Evolutionary conservation across 352 stramenopile genomes (phyloP).

Genomic region (Pythium aquatile): DNA sequence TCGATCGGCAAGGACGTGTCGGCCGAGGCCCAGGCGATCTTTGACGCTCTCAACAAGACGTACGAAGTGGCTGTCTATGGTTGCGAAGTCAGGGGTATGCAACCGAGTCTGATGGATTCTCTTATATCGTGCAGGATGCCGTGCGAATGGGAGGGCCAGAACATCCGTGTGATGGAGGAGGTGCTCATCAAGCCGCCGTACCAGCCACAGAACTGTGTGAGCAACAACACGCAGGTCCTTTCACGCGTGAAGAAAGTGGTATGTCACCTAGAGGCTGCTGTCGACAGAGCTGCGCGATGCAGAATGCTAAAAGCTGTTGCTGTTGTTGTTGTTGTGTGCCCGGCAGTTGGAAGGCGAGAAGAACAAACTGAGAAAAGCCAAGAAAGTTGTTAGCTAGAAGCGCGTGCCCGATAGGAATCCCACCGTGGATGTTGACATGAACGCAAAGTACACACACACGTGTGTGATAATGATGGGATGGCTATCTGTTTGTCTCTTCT

Average conservation of each 20-base stretch:
- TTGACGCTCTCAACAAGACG: slow-evolving; percentile 89
- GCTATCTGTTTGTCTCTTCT: background rate
- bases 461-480: background rate
- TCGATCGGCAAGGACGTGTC: slow-evolving; percentile 80
- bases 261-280: slow-evolving; percentile 11
- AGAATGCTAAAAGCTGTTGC: background rate
- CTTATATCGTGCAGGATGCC: slow-evolving; percentile 49
- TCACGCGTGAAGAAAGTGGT: slow-evolving; percentile 87
- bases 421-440: background rate
- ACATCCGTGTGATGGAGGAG: slow-evolving; percentile 85
- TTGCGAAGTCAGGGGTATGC: background rate
- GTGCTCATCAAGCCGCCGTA: slow-evolving; percentile 86
- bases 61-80: slow-evolving; percentile 28
- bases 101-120: background rate
- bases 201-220: slow-evolving; percentile 74
- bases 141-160: slow-evolving; percentile 76
- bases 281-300: background rate
- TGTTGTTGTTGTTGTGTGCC: background rate
- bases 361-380: slow-evolving; percentile 67
- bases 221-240: slow-evolving; percentile 69
- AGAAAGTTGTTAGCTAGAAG: slow-evolving; percentile 36
- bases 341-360: slow-evolving; percentile 67
- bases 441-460: background rate
- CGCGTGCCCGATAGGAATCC: background rate
- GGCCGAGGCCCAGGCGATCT: slow-evolving; percentile 72